Base-by-base conservation (phyloP, 2,329 filamentous ascomycete genomes). In the Claviceps humidiphila region DNA sequence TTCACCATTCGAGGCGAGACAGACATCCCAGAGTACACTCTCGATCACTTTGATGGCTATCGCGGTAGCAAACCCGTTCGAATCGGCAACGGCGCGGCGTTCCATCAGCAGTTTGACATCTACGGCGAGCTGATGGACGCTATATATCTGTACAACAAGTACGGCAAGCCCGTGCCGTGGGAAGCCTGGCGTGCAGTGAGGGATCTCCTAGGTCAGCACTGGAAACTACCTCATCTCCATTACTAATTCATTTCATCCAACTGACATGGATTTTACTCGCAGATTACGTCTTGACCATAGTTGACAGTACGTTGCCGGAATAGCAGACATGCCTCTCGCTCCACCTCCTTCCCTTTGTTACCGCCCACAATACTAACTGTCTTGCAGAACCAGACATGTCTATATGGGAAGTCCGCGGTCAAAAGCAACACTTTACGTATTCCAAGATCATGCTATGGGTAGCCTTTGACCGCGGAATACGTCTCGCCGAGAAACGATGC, bases 361-460 rank as follows among this genome's bases (percentile, higher is more conserved):
- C 26, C n/a, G 8, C 30, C 34, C 13, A 24, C 5, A 11, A 34
- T 2, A 38, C 17, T 34, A 54, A 17, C 6, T 3, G 16, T 24
- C 52, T 58, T 53, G 13, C 47, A 76, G 74, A 82, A 44, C 80
- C 81, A 13, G 85, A 90, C 61, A 89, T 89, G 84, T 88, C 84
- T 2, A 90, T 89, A 59, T 89, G 85, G 86, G 86, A 90, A 64
- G 85, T 88, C 5, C 78, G 85, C 43, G 85, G 85, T 57, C 71
- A 81, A 60, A 85, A 85, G 62, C 85, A 89, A 65, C 80, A 88
- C 61, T 90, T 89, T 58, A 80, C 83, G 14, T 90, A 89, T 66
- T 87, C 82, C n/a, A 87, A 89, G 63, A 76, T 90, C 57, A 87
- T 89, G 82, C 74, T 90, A 22, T 90, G 85, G 86, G 86, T 90